phyloP scores from a whole-genome alignment of 2,329 filamentous ascomycete genomes.

The Fusarium papillatum region DNA sequence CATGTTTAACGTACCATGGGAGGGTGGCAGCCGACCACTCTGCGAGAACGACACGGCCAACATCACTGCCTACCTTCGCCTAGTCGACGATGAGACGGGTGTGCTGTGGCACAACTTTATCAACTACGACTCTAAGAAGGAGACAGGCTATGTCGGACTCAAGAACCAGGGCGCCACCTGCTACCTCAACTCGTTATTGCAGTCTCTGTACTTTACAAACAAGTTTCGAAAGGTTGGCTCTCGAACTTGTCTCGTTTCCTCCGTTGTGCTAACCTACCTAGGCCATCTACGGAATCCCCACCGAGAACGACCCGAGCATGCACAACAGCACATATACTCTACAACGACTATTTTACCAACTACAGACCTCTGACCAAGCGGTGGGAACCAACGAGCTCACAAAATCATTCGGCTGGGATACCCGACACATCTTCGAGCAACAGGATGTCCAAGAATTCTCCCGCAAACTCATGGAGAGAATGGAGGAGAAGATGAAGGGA shows the following conservation, averaged over 20 bases:
- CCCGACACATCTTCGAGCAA: slow-evolving; percentile 97
- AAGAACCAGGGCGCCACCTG: slow-evolving; percentile 97
- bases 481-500: slow-evolving; percentile 99
- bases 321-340: slow-evolving; percentile 94
- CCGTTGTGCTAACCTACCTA: slow-evolving; percentile 50
- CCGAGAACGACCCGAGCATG: slow-evolving; percentile 83
- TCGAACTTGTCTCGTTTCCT: not conserved
- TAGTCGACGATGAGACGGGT: slow-evolving; percentile 89
- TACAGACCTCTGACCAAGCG: slow-evolving; percentile 87
- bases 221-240: slow-evolving; percentile 86
- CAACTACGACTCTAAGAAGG: slow-evolving; percentile 99
- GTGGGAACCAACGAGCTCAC: slow-evolving; percentile 95
- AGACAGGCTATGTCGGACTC: slow-evolving; percentile 96
- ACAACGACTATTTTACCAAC: slow-evolving; percentile 93
- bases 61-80: slow-evolving; percentile 85
- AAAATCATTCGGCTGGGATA: slow-evolving; percentile 98
- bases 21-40: slow-evolving; percentile 76
- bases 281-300: slow-evolving; percentile 98
- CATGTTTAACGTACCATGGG: slow-evolving; percentile 85
- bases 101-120: slow-evolving; percentile 93
- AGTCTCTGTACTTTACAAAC: slow-evolving; percentile 90
- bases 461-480: slow-evolving; percentile 95
- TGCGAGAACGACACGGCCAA: slow-evolving; percentile 84
- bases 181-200: slow-evolving; percentile 87
- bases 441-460: slow-evolving; percentile 98